Conservation (phyloP, 139 green algal genomes). For the Eudorina sp. region DNA sequence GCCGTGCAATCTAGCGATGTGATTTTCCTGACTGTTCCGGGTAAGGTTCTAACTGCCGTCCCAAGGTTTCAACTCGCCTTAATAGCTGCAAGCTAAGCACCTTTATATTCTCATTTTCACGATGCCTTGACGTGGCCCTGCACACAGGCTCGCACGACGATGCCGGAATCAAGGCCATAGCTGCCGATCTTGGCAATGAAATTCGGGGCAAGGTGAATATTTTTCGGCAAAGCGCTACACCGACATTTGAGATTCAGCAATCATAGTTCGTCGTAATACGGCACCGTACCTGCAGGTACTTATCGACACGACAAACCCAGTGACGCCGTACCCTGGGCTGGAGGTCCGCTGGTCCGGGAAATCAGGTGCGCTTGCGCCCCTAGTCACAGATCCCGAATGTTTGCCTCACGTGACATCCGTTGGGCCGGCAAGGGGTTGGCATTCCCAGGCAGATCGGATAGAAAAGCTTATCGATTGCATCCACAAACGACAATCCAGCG, state of each 20-base stretch:
- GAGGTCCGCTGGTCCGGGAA: slow-evolving; percentile 35
- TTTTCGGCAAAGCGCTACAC: neutral
- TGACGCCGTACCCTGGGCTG: slow-evolving; percentile 33
- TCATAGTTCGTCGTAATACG: too few species aligned
- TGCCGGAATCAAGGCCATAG: neutral
- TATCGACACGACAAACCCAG: slow-evolving; percentile 55
- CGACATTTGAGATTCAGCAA: too few species aligned
- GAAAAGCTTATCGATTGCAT: too few species aligned
- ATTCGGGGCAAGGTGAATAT: slow-evolving; percentile 40
- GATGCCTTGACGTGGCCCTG: neutral
- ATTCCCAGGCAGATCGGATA: too few species aligned
- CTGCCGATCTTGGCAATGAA: neutral
- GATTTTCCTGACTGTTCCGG: slow-evolving; percentile 35
- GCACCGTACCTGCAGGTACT: slow-evolving; percentile 36
- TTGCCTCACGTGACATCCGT: too few species aligned
- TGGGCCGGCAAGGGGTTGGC: too few species aligned
- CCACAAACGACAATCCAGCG: too few species aligned
- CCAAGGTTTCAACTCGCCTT: neutral
- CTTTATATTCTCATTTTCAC: too few species aligned
- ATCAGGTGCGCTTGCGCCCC: too few species aligned
- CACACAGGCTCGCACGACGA: neutral
- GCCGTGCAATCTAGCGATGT: slow-evolving; percentile 40
- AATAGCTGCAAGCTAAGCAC: too few species aligned
- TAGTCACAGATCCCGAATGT: too few species aligned
- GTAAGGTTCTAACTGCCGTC: neutral